Conservation (phyloP, 441 rosid species). For the Aleurites moluccanus region DNA sequence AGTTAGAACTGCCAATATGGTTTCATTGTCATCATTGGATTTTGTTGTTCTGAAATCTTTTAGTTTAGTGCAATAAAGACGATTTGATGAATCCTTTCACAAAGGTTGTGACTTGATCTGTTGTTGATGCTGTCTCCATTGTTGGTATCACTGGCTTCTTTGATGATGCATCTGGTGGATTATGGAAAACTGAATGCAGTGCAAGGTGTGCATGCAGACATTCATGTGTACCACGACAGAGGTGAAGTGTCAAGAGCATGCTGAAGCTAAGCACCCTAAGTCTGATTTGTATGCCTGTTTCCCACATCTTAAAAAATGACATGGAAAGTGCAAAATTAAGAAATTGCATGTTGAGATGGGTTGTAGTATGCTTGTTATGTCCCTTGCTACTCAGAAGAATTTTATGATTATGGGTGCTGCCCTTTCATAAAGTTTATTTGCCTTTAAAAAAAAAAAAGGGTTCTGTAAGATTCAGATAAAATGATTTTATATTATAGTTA, state of each 20-base stretch:
- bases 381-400: not conserved
- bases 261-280: too few species aligned
- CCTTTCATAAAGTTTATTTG: not conserved
- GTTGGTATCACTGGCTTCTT: not conserved
- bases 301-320: conserved; percentile 51
- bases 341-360: not conserved
- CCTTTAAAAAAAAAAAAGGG: too few species aligned
- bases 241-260: too few species aligned
- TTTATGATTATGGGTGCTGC: not conserved
- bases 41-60: not conserved
- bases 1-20: not conserved
- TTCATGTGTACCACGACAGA: too few species aligned
- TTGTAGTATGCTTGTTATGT: conserved; percentile 8
- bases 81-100: too few species aligned
- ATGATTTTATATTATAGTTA: too few species aligned
- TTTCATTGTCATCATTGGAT: too few species aligned
- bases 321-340: not conserved
- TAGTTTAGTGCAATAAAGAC: not conserved
- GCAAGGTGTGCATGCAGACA: conserved; percentile 59
- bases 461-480: too few species aligned
- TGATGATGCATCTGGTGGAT: not conserved
- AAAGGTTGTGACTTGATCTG: conserved; percentile 19
- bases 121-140: not conserved
- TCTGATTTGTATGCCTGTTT: too few species aligned
- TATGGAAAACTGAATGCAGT: conserved; percentile 30